phyloP scores from a whole-genome alignment of 306 rosid genomes.

The Pachyrhizus erosus region DNA sequence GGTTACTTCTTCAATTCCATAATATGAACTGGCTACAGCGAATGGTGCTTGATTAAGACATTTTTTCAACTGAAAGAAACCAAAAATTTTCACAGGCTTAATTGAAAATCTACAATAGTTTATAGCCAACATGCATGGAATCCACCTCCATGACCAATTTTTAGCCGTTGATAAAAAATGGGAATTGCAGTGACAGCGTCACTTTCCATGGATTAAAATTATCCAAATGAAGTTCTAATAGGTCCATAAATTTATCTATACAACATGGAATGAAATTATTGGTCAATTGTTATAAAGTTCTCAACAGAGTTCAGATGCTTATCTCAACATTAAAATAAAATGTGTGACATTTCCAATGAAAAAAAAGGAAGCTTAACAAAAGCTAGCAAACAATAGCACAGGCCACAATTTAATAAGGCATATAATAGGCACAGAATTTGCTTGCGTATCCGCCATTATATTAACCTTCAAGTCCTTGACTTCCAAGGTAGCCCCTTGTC shows the following conservation, averaged over 20 bases:
- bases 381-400: slow-evolving; percentile 46
- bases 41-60: slow-evolving; percentile 32
- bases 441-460: slow-evolving; percentile 21
- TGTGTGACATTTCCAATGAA: slow-evolving; percentile 51
- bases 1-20: neutral
- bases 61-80: slow-evolving; percentile 14
- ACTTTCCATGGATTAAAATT: neutral
- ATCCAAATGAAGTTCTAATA: neutral
- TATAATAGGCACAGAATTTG: slow-evolving; percentile 26
- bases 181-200: neutral
- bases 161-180: neutral
- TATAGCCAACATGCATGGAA: neutral
- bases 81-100: neutral
- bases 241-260: neutral
- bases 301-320: neutral
- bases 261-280: neutral
- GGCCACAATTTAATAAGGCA: neutral
- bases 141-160: neutral
- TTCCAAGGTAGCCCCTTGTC: slow-evolving; percentile 63
- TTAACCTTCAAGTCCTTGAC: slow-evolving; percentile 54
- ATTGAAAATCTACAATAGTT: neutral
- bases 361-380: slow-evolving; percentile 30
- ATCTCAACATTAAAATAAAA: neutral
- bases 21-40: slow-evolving; percentile 29
- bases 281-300: neutral